Evolutionary conservation across 495 filamentous ascomycete genomes (phyloP).

Genomic region (Chaetomium tenue): DNA sequence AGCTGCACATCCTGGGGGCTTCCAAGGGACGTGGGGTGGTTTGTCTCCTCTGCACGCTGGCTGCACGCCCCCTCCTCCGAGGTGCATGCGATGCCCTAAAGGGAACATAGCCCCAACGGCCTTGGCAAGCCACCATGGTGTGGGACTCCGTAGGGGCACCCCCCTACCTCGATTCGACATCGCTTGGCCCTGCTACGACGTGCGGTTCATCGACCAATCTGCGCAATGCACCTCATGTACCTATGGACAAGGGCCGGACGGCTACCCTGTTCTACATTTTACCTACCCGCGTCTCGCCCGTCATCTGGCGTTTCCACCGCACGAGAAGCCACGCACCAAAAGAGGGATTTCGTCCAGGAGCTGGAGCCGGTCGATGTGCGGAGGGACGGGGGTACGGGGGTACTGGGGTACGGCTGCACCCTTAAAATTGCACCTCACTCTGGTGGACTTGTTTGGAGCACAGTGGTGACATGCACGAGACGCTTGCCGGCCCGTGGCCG

Average conservation of each 20-base stretch:
- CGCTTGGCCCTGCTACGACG: slow-evolving; percentile 21
- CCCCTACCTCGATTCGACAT: slow-evolving; percentile 14
- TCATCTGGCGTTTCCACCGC: slow-evolving; percentile 27
- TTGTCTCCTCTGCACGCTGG: background rate
- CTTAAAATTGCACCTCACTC: slow-evolving; percentile 20
- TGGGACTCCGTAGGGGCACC: slow-evolving; percentile 13
- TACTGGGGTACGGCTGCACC: slow-evolving; percentile 18
- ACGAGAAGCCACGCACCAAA: slow-evolving; percentile 27
- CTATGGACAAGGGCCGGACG: slow-evolving; percentile 11
- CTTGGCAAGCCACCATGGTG: slow-evolving; percentile 18
- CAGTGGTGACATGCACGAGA: slow-evolving; percentile 18
- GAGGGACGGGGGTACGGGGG: slow-evolving; percentile 4
- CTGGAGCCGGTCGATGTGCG: slow-evolving; percentile 3
- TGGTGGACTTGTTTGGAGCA: slow-evolving; percentile 14
- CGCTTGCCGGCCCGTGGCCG: slow-evolving; percentile 19
- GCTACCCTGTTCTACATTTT: slow-evolving; percentile 12
- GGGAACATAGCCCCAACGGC: slow-evolving; percentile 8
- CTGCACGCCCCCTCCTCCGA: slow-evolving; percentile 19
- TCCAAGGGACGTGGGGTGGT: slow-evolving; percentile 15
- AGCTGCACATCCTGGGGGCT: background rate
- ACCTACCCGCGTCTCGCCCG: slow-evolving; percentile 23
- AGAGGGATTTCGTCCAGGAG: slow-evolving; percentile 15
- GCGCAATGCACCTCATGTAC: slow-evolving; percentile 8
- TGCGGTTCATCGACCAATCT: slow-evolving; percentile 18
- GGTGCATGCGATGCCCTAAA: slow-evolving; percentile 18